A percentile compares a stretch with the other conserved stretches of the same genome.
Evolutionary conservation across 2,329 filamentous ascomycete genomes (phyloP).

Genomic region (Nigrograna mackinnonii): DNA sequence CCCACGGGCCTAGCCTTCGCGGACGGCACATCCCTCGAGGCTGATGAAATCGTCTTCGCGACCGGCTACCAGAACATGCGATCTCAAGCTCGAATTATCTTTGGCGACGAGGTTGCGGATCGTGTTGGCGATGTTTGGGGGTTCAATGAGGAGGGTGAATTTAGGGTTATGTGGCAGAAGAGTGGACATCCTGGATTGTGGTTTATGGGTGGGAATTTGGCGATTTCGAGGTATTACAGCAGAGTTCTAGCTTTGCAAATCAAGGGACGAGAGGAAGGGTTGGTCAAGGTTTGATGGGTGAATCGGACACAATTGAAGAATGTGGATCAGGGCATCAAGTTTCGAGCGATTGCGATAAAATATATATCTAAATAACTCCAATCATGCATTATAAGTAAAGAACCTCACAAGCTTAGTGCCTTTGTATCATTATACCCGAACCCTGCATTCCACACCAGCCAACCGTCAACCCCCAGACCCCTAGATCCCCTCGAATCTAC

Average conservation of each 20-base stretch:
- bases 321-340: too few relatives aligned
- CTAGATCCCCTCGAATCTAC: too few relatives aligned
- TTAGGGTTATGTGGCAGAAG: conserved; percentile 46
- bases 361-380: too few relatives aligned
- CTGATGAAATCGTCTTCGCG: conserved; percentile 51
- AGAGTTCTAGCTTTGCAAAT: conserved; percentile 52
- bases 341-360: too few relatives aligned
- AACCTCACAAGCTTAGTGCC: too few relatives aligned
- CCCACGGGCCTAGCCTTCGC: conserved; percentile 46
- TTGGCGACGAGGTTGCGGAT: conserved; percentile 46
- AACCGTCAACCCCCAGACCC: too few relatives aligned
- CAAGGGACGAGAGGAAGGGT: conserved; percentile 42
- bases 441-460: too few relatives aligned
- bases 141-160: conserved; percentile 51
- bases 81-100: conserved; percentile 39
- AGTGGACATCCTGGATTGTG: conserved; percentile 44
- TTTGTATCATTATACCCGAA: too few relatives aligned
- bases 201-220: conserved; percentile 50
- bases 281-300: too few relatives aligned
- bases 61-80: conserved; percentile 53
- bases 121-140: conserved; percentile 50
- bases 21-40: conserved; percentile 47
- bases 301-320: too few relatives aligned
- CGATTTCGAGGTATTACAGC: conserved; percentile 52
- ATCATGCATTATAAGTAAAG: too few relatives aligned